phyloP scores from a whole-genome alignment of 169 alveolate genomes.

The Plasmodium blacklocki region DNA sequence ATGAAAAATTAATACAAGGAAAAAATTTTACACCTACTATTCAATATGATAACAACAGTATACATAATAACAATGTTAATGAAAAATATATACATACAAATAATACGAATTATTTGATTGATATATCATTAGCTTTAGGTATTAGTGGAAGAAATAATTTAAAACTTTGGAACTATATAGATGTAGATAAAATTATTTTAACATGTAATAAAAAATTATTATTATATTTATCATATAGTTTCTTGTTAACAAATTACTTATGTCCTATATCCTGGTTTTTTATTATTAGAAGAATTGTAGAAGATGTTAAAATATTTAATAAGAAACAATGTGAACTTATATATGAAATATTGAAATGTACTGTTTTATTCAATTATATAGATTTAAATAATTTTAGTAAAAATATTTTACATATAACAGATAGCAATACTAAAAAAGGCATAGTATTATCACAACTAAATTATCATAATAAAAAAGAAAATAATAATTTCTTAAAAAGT shows the following conservation, averaged over 20 bases:
- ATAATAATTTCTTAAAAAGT: slow-evolving; percentile 41
- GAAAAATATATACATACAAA: slow-evolving; percentile 4
- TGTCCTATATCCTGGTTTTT: slow-evolving; percentile 64
- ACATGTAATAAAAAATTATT: slow-evolving; percentile 58
- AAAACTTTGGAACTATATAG: slow-evolving; percentile 49
- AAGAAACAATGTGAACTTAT: slow-evolving; percentile 64
- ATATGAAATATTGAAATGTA: slow-evolving; percentile 71
- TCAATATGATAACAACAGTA: not conserved
- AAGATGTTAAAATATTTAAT: slow-evolving; percentile 59
- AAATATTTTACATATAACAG: not conserved
- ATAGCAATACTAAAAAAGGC: not conserved
- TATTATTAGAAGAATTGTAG: slow-evolving; percentile 70
- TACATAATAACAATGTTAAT: not conserved
- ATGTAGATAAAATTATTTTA: slow-evolving; percentile 55
- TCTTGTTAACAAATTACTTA: slow-evolving; percentile 59
- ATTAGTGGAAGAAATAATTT: slow-evolving; percentile 61
- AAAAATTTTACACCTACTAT: not conserved
- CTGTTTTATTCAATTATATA: slow-evolving; percentile 39
- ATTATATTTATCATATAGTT: slow-evolving; percentile 67
- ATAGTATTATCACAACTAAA: not conserved
- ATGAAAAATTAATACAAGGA: slow-evolving; percentile 28
- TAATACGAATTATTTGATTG: slow-evolving; percentile 48
- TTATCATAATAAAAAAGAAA: slow-evolving; percentile 7
- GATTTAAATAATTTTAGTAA: slow-evolving; percentile 61
- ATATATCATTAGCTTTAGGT: slow-evolving; percentile 59